These are phyloP conservation scores for Boletus reticulatus DNA, from an alignment of 768 basidiomycete genomes.

Conservation along the genomic window DNA sequence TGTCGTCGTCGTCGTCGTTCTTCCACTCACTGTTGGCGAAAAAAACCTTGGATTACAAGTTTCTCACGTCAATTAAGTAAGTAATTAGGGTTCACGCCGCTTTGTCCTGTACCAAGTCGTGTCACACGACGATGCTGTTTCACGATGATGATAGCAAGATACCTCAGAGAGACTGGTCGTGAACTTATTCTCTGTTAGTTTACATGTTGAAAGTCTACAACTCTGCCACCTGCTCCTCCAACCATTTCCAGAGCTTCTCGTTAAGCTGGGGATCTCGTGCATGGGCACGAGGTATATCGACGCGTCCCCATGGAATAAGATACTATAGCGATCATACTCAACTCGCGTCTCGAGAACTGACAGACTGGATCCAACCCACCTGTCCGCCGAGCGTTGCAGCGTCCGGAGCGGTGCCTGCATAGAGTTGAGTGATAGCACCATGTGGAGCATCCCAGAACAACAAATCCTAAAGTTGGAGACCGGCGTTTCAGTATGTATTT, in stretches of 20 bases:
- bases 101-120: no score
- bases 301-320: conserved; percentile 7
- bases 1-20: conserved; percentile 7
- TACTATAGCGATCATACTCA: neutral
- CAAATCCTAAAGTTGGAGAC: neutral
- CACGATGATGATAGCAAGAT: no score
- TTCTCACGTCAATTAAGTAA: neutral
- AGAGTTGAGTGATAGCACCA: conserved; percentile 11
- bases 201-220: neutral
- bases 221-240: conserved; percentile 7
- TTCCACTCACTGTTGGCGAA: conserved; percentile 4
- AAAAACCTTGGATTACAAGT: conserved; percentile 1
- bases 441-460: neutral
- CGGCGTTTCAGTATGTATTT: neutral
- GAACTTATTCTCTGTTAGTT: no score
- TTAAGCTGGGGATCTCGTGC: conserved; percentile 7
- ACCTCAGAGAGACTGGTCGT: no score
- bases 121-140: no score
- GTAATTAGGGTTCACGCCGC: no score
- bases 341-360: neutral
- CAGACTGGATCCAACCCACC: neutral
- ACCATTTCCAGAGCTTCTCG: conserved; percentile 10
- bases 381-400: conserved; percentile 6
- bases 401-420: conserved; percentile 5
- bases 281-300: neutral